A percentile compares a stretch with the other conserved stretches of the same genome.
Conservation (phyloP, 768 basidiomycete genomes). For the Russula olivacea region DNA sequence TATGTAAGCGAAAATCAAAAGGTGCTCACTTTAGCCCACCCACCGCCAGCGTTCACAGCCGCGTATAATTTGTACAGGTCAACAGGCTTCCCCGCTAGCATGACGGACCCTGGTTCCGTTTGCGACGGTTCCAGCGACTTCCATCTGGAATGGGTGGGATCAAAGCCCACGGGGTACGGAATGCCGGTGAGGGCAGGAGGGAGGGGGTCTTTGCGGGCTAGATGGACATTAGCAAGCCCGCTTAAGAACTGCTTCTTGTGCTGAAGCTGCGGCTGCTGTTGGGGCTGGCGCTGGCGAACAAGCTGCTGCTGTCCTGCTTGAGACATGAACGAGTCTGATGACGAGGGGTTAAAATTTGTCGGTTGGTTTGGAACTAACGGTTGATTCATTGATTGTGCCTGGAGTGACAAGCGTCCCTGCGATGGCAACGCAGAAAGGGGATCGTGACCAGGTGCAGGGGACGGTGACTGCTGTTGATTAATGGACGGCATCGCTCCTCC, state of each 20-base stretch:
- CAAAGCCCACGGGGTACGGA: conserved; percentile 50
- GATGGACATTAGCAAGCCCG: conserved; percentile 56
- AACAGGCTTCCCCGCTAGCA: conserved; percentile 66
- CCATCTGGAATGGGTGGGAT: conserved; percentile 59
- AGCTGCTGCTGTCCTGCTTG: conserved; percentile 37
- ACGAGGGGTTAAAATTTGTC: conserved; percentile 13
- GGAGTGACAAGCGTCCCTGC: conserved; percentile 22
- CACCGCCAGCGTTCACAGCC: conserved; percentile 54
- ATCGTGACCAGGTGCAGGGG: conserved; percentile 28
- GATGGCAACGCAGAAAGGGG: conserved; percentile 27
- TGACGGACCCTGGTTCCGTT: conserved; percentile 55
- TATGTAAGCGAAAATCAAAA: conserved; percentile 7
- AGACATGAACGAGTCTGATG: conserved; percentile 25
- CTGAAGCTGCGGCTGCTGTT: conserved; percentile 30
- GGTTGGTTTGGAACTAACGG: conserved; percentile 30
- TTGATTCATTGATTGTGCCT: conserved; percentile 38
- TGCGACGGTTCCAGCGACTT: conserved; percentile 55
- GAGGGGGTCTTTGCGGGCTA: conserved; percentile 53
- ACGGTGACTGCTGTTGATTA: conserved; percentile 23
- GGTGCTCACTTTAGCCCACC: conserved; percentile 49
- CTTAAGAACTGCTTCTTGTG: conserved; percentile 53
- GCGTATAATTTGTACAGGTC: conserved; percentile 73
- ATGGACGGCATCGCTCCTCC: conserved; percentile 45
- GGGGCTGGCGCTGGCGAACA: conserved; percentile 31
- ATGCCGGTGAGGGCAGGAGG: conserved; percentile 70